Evolutionary conservation across 2,329 filamentous ascomycete genomes (phyloP).

Genomic region (Fusarium nygamai): DNA sequence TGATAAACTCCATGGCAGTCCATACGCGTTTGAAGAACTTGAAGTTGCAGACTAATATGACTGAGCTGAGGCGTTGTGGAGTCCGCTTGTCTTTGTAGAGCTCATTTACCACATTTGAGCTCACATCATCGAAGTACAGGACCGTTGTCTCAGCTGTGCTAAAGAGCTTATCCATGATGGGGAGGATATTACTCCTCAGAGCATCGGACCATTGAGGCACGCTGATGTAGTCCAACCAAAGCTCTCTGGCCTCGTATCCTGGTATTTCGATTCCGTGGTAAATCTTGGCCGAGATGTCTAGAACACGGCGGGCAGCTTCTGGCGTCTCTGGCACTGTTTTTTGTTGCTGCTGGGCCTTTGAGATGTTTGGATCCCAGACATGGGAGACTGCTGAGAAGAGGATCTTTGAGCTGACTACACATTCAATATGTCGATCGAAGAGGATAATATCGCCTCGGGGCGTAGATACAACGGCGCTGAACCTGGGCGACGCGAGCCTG

Average conservation of each 20-base stretch:
- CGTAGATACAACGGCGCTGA: neutral
- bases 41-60: neutral
- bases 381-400: neutral
- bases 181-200: neutral
- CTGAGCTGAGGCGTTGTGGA: neutral
- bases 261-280: neutral
- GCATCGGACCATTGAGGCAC: neutral
- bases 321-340: neutral
- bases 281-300: neutral
- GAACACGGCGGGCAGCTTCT: neutral
- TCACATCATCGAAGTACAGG: neutral
- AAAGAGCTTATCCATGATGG: neutral
- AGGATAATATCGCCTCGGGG: neutral
- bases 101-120: rapidly evolving
- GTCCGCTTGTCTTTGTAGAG: neutral
- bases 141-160: neutral
- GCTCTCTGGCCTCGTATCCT: neutral
- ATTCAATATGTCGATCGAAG: neutral
- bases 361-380: neutral
- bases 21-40: neutral
- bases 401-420: neutral
- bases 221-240: neutral
- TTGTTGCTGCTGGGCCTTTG: neutral
- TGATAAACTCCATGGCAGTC: constrained; percentile 1
- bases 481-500: neutral